These are phyloP conservation scores for Macroventuria anomochaeta DNA, from an alignment of 2,329 filamentous ascomycete species.

Conservation along the genomic window DNA sequence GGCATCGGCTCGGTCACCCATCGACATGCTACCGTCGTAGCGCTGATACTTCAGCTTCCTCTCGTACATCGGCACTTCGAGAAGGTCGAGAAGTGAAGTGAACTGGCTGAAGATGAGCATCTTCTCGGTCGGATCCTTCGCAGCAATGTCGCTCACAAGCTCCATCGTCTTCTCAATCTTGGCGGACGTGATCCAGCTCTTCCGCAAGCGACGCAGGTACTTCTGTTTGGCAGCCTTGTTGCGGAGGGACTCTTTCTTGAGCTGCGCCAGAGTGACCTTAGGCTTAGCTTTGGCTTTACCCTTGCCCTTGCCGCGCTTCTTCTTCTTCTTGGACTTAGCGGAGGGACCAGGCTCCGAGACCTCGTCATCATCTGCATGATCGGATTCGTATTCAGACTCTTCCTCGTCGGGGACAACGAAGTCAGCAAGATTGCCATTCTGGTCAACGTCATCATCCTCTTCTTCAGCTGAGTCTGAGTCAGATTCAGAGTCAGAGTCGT, in stretches of 20 bases:
- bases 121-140: slow-evolving; percentile 67
- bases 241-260: slow-evolving; percentile 70
- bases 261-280: slow-evolving; percentile 63
- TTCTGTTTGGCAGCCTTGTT: slow-evolving; percentile 69
- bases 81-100: slow-evolving; percentile 77
- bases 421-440: slow-evolving; percentile 52
- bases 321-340: slow-evolving; percentile 42
- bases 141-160: slow-evolving; percentile 62
- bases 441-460: slow-evolving; percentile 52
- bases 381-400: slow-evolving; percentile 22
- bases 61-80: slow-evolving; percentile 74
- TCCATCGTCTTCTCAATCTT: slow-evolving; percentile 75
- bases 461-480: slow-evolving; percentile 45
- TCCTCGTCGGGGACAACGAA: slow-evolving; percentile 64
- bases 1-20: slow-evolving; percentile 69
- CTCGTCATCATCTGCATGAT: background rate
- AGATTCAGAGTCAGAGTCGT: slow-evolving; percentile 37
- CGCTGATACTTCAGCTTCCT: slow-evolving; percentile 66
- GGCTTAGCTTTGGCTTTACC: slow-evolving; percentile 47
- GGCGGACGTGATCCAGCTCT: slow-evolving; percentile 74
- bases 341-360: slow-evolving; percentile 30
- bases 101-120: slow-evolving; percentile 85
- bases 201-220: slow-evolving; percentile 72
- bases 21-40: slow-evolving; percentile 79
- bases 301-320: slow-evolving; percentile 51